Evolutionary conservation across 1,139 yeast species (phyloP), one percentile per base, ranked within the genome.

Genomic region (Pichia sp.): DNA sequence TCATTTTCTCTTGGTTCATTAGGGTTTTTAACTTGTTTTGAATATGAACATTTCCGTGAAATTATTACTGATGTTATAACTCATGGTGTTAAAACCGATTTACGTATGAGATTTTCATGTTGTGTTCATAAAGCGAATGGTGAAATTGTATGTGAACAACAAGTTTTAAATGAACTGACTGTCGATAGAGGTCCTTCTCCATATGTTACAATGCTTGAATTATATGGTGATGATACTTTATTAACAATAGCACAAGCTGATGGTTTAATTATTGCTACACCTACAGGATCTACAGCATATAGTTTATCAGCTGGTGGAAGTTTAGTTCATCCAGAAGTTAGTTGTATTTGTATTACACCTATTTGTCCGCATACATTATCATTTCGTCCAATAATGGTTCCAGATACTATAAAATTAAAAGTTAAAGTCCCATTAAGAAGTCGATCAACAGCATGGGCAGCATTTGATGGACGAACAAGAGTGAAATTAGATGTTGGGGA

Each of bases 231-330:
- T 59, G 87, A 86, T 20, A 75, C 84, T 3, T 66, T 87, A 34
- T 68, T 87, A 46, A 87, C 96, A 0, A 82, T 86, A 20, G 95
- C 92, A 0, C 96, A 87, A 60, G 95, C 96, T 0, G 96, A 87
- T 62, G 96, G 96, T 0, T 65, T 87, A 29, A 87, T 87, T 48
- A 73, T 87, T 34, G 94, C 95, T 0, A 87, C 96, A 0, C 96
- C 96, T 4, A 87, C 96, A 0, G 96, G 96, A 0, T 85, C 95
- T 2, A 87, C 96, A 0, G 96, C 96, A 0, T 87, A 87, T 61
- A 85, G 95, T 0, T 68, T 87, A 34, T 82, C 94, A 35, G 96
- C 96, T 0, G 96, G 96, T 16, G 96, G 96, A 0, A 81, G 95
- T 0, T 70, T 87, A 42, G 94, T 87, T 2, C 95, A 87, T 56